Percentiles rank a stretch among this genome's conserved stretches.
Evolutionary conservation across 2,329 filamentous ascomycete species (phyloP).

Genomic region (Colletotrichum nymphaeae): DNA sequence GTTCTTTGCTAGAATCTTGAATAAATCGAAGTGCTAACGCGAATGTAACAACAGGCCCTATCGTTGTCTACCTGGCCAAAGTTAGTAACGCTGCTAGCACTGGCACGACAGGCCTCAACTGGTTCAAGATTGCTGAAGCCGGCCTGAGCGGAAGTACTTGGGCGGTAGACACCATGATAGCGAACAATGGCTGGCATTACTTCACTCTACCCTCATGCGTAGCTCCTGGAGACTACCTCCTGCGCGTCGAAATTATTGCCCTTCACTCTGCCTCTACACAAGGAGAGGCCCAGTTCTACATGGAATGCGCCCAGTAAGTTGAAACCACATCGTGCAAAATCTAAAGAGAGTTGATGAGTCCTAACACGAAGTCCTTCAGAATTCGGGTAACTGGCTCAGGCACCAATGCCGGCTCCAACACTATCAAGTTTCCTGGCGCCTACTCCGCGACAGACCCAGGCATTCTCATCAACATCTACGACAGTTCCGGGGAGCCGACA

Average conservation of each 20-base stretch:
- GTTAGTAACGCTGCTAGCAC: conserved; percentile 58
- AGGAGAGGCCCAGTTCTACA: conserved; percentile 42
- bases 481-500: conserved; percentile 42
- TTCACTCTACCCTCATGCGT: conserved; percentile 52
- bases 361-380: not conserved
- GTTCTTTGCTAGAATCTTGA: not conserved
- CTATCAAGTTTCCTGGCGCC: conserved; percentile 42
- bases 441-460: conserved; percentile 41
- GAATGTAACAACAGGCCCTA: conserved; percentile 49
- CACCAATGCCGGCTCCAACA: conserved; percentile 33
- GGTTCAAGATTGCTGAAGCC: conserved; percentile 65
- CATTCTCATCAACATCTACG: conserved; percentile 45
- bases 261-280: conserved; percentile 49
- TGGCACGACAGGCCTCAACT: conserved; percentile 49
- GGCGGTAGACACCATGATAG: conserved; percentile 44
- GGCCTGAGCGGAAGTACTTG: conserved; percentile 43
- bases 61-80: conserved; percentile 60
- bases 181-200: conserved; percentile 45
- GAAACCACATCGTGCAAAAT: too few relatives aligned
- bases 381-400: conserved; percentile 42
- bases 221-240: conserved; percentile 54
- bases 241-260: conserved; percentile 55
- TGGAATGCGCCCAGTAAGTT: conserved; percentile 39
- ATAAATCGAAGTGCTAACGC: not conserved
- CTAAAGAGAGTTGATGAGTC: too few relatives aligned